Percentiles rank a stretch among this genome's conserved stretches.
phyloP scores from a whole-genome alignment of 2,329 filamentous ascomycete genomes.

The Periconia sp. region DNA sequence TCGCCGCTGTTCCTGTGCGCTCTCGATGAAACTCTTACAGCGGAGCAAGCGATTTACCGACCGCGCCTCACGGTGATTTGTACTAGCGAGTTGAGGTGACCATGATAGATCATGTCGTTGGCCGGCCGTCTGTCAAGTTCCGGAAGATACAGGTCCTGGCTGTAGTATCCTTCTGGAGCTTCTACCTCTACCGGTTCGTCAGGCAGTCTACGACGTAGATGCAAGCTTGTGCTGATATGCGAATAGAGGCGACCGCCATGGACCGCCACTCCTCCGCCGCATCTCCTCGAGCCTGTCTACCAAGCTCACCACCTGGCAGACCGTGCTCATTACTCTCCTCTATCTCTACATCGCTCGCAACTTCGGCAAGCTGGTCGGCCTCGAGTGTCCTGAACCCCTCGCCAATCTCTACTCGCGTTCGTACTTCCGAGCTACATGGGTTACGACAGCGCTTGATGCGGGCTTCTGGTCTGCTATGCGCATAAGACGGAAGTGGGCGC shows the following conservation, averaged over 20 bases:
- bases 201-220: too few relatives aligned
- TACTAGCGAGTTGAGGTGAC: background rate
- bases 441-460: conserved; percentile 91
- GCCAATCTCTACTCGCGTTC: conserved; percentile 90
- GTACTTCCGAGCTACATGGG: conserved; percentile 97
- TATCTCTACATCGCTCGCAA: conserved; percentile 92
- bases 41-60: background rate
- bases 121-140: conserved; percentile 88
- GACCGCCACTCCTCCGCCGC: conserved; percentile 75
- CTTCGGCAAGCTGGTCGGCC: conserved; percentile 87
- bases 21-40: background rate
- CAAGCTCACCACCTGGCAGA: conserved; percentile 86
- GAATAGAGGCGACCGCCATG: conserved; percentile 80
- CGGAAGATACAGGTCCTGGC: conserved; percentile 90
- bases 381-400: conserved; percentile 91
- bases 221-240: conserved; percentile 20
- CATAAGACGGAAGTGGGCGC: conserved; percentile 78
- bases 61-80: background rate
- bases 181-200: conserved; percentile 76
- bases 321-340: conserved; percentile 82
- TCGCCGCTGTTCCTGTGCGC: background rate
- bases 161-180: conserved; percentile 89
- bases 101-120: conserved; percentile 80
- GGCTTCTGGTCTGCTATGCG: conserved; percentile 99
- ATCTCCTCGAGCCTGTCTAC: conserved; percentile 75